Evolutionary conservation across 768 basidiomycete genomes (phyloP), one percentile per base, ranked within the genome.

Genomic region (Hypholoma sublateritium): DNA sequence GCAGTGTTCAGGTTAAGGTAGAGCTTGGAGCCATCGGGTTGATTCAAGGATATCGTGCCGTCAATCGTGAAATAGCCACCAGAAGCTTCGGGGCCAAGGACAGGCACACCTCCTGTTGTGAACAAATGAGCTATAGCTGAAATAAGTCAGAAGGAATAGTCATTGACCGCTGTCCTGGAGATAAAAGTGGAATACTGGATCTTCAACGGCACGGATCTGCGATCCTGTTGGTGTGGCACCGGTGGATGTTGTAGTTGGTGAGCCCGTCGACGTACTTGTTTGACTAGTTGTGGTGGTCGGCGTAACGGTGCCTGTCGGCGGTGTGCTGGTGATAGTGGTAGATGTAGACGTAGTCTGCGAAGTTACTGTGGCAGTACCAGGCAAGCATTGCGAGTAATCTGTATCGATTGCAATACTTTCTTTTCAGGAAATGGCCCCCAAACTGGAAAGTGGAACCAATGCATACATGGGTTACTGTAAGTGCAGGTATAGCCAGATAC

Each of bases 371-470:
- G 66, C 67, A 14, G 67, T 59, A 22, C 73, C 77, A 9, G 81
- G 81, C 21, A 80, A 62, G 60, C 83, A 83, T 66, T 83, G 82
- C 2, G 80, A 83, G 62, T 83, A 81, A 61, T 79, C 81, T 83
- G 62, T 25, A 52, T 11, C 21, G 5, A 32, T 32, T 2, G 9
- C 28, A 32, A 11, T 14, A 22, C 39, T 2, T 8, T 32, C n/a
- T 43, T 39, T 4, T 16, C 43, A 39, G 52, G n/a, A 32, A 39
- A 39, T 16, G 25, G 11, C 16, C 13, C 39, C 5, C 48, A 1
- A 51, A 24, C 9, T 37, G 34, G 19, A 52, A 14, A 32, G 28
- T 17, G n/a, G 22, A 19, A 35, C 8, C 1, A 11, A 5, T 19
- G 56, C 68, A 45, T 62, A 77, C 77, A 80, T 53, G 70, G 63